Conservation (phyloP, 805 yeast genomes). For the Pichia heedii region DNA sequence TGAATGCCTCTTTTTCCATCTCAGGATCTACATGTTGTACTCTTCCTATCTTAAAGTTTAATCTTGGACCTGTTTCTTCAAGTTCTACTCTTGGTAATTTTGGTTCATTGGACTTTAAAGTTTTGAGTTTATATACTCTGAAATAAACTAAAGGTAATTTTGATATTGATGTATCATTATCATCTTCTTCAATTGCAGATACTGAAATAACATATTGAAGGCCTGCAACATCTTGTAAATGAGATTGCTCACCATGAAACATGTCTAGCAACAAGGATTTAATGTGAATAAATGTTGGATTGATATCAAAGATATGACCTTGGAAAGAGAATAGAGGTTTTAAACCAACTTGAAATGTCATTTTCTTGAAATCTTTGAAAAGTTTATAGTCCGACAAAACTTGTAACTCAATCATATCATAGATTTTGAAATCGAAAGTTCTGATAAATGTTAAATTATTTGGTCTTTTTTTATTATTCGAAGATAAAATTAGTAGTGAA, state of each 20-base stretch:
- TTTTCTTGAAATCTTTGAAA: conserved; percentile 68
- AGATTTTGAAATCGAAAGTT: conserved; percentile 82
- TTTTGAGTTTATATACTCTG: conserved; percentile 81
- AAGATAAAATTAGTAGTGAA: conserved; percentile 70
- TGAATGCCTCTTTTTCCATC: conserved; percentile 80
- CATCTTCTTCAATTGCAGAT: conserved; percentile 67
- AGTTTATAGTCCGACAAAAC: conserved; percentile 62
- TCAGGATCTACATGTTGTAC: conserved; percentile 75
- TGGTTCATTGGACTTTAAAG: conserved; percentile 68
- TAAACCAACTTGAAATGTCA: conserved; percentile 78
- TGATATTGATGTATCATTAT: conserved; percentile 49
- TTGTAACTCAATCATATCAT: conserved; percentile 88
- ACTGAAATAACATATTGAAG: conserved; percentile 83
- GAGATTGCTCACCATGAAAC: conserved; percentile 76
- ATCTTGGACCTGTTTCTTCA: conserved; percentile 91
- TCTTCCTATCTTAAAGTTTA: conserved; percentile 89
- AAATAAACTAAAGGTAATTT: conserved; percentile 75
- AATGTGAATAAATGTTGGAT: conserved; percentile 76
- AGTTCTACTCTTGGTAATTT: conserved; percentile 90
- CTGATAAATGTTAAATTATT: conserved; percentile 82
- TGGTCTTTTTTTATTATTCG: conserved; percentile 85
- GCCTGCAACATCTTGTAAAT: conserved; percentile 87
- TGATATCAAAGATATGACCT: conserved; percentile 84
- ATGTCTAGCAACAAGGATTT: conserved; percentile 88
- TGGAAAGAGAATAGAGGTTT: conserved; percentile 93